A percentile compares a stretch with the other conserved stretches of the same genome.
These are phyloP conservation scores for Solanum hybrid DNA, from an alignment of 305 asterid genomes.

Conservation along the genomic window DNA sequence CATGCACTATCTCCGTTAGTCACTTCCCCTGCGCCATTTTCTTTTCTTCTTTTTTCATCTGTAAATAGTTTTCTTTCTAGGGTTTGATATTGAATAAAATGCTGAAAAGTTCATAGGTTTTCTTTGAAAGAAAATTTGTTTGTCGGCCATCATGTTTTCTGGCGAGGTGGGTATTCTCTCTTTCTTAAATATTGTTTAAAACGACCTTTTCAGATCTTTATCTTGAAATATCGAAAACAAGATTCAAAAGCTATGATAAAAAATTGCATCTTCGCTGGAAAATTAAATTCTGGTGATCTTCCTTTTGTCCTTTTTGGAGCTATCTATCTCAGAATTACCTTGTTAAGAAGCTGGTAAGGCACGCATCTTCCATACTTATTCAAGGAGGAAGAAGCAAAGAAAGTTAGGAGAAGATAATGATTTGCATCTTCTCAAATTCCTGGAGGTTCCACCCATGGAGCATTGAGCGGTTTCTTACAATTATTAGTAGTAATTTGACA, in stretches of 20 bases:
- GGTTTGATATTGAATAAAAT: neutral
- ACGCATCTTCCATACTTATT: neutral
- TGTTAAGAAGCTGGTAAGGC: neutral
- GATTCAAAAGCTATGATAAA: neutral
- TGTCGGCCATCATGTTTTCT: neutral
- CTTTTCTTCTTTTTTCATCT: neutral
- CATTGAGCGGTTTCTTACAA: neutral
- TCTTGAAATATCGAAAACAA: neutral
- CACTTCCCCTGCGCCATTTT: neutral
- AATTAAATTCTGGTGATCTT: neutral
- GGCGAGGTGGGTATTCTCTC: neutral
- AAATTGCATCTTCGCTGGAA: neutral
- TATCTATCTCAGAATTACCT: neutral
- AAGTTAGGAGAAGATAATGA: neutral
- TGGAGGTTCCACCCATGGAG: neutral
- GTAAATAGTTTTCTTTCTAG: neutral
- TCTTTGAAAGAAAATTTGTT: neutral
- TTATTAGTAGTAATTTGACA: neutral
- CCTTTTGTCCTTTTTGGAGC: neutral
- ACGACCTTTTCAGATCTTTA: neutral
- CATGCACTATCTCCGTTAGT: neutral
- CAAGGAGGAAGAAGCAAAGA: neutral
- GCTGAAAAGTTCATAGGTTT: neutral
- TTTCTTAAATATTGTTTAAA: neutral
- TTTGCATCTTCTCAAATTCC: neutral